Evolutionary conservation across 371 early-diverging fungal genomes (phyloP), one percentile per base, ranked within the genome.

Genomic region (Pancytospora epiphaga): DNA sequence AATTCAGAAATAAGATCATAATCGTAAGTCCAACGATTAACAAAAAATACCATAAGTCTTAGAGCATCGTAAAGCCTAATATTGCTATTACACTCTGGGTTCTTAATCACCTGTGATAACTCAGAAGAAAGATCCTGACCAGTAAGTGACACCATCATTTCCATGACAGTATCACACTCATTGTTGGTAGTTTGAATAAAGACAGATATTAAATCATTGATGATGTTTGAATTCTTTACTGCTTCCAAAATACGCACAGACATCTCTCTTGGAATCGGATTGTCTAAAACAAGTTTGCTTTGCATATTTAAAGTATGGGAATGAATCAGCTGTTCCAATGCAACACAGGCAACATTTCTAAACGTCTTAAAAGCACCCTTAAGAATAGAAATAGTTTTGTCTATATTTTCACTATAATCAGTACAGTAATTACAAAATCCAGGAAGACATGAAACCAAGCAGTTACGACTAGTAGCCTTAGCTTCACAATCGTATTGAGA

Each of bases 11-110:
- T 29, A 3, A 63, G 34, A 58, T 51, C 52, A 33, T 34, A 54
- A 25, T 33, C 34, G 56, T 60, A 63, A 6, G 6, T 47, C 58
- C 56, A 60, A 6, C 25, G 54, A 15, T 54, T 27, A 12, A 57
- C 56, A 57, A 63, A 63, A 29, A 27, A 57, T 6, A 6, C 29
- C 63, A 63, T 63, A 3, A 63, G 56, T 33, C 58, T 63, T 6
- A 63, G 52, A 6, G 58, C 56, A 30, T 57, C 56, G 56, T 54
- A 63, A 6, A 63, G 56, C 12, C 4, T 4, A 9, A 58, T 15
- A 9, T 9, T 18, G 3, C 18, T 3, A n/a, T 57, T 36, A 3
- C 25, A 9, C 29, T 9, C 6, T 9, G 27, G 34, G 25, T 57
- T 54, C 6, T 57, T 9, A 63, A 63, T 63, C 9, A 58, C 29